Base-by-base conservation (phyloP, 257 asterid genomes). In the Primulina tabacum region DNA sequence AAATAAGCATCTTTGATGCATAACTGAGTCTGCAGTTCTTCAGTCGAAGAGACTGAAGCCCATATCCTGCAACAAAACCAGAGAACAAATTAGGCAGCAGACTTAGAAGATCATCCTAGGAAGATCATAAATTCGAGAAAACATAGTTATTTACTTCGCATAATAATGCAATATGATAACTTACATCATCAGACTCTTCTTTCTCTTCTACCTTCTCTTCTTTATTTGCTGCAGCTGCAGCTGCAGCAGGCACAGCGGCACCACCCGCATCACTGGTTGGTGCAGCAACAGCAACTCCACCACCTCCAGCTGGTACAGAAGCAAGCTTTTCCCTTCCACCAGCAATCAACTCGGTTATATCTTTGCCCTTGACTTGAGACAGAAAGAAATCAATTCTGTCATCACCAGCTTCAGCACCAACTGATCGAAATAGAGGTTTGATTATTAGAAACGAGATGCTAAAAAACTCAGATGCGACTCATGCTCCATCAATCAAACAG, bases 231-330 rank as follows among this genome's bases (percentile, higher is more conserved):
- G 77, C 88, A 9, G 79, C 0, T 73, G 77, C 88, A 9, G 79
- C 81, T 12, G 86, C 87, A 38, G 68, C 79, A 71, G 69, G 85
- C 43, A 77, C 83, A 38, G 71, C 66, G 8, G 65, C 30, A 28
- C 2, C 30, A 28, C 30, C 30, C 1, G 30, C 30, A 28, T 1
- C 30, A 28, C 30, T 28, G 30, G 30, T 28, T 28, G 30, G 30
- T 28, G 30, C 65, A 20, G 88, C 62, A 11, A 84, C 85, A 2
- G 75, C 78, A 8, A 68, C 76, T 4, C 77, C 83, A 16, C 61
- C 88, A 75, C 86, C 90, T 14, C 90, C 90, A 0, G 88, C 71
- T 7, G 90, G 90, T n/a, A 83, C 88, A 2, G 90, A 82, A 24
- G 88, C 86, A 83, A 85, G 66, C 55, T 81, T 85, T 24, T 85